Conservation (phyloP, 306 rosid species). For the Gastrolobium bilobum region DNA sequence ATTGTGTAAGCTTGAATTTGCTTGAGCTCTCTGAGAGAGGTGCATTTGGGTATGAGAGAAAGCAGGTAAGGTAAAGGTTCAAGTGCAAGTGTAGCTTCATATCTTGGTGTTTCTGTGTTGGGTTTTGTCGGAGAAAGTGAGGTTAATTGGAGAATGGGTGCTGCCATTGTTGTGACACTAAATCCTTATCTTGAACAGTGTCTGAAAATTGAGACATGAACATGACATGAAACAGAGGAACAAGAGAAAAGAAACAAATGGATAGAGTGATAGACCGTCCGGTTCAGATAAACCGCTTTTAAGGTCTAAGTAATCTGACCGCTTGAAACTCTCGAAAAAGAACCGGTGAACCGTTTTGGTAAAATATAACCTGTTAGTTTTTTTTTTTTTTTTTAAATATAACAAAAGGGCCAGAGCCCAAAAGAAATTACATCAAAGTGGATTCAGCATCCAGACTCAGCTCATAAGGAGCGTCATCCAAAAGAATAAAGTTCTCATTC, state of each 20-base stretch:
- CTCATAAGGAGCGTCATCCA: no score
- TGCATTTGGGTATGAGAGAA: conserved; percentile 74
- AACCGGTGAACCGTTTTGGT: no score
- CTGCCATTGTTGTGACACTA: conserved; percentile 54
- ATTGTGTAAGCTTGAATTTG: conserved; percentile 81
- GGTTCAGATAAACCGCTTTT: neutral
- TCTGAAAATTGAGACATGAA: neutral
- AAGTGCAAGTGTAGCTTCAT: conserved; percentile 23
- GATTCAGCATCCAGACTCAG: no score
- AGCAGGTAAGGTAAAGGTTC: conserved; percentile 48
- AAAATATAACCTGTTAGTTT: no score
- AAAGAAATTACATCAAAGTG: no score
- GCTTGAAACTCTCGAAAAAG: no score
- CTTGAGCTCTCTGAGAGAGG: conserved; percentile 68
- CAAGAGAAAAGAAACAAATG: neutral
- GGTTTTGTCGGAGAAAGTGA: conserved; percentile 57
- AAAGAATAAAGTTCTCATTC: no score
- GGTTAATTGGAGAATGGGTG: conserved; percentile 53
- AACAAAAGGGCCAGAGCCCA: no score
- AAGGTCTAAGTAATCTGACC: no score
- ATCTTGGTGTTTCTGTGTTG: conserved; percentile 44
- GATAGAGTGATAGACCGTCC: conserved; percentile 37
- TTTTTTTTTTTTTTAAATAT: no score
- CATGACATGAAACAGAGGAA: conserved; percentile 4
- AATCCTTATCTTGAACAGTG: neutral